A percentile compares a stretch with the other conserved stretches of the same genome.
These are phyloP conservation scores for Roridomyces roridus DNA, from an alignment of 768 basidiomycete species.

Conservation along the genomic window DNA sequence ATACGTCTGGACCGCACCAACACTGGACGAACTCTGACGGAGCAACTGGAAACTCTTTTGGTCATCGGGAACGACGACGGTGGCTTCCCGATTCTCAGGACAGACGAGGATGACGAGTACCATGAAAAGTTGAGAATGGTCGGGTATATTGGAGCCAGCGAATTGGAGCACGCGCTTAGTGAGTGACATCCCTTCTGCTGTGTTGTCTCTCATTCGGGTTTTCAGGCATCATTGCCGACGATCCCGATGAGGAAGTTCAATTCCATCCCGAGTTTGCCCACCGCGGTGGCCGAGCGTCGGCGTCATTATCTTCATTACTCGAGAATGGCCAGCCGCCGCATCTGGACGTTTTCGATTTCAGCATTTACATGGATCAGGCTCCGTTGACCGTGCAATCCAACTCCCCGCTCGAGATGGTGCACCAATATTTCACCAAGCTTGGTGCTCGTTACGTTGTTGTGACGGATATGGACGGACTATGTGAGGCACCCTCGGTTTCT, in stretches of 20 bases:
- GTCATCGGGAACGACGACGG: constrained; percentile 71
- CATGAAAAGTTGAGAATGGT: constrained; percentile 68
- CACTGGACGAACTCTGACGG: constrained; percentile 77
- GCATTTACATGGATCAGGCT: constrained; percentile 91
- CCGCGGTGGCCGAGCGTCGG: constrained; percentile 44
- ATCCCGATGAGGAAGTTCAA: constrained; percentile 67
- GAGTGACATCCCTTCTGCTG: constrained; percentile 31
- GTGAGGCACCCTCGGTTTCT: constrained; percentile 46
- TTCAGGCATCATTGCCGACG: constrained; percentile 76
- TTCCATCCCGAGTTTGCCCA: constrained; percentile 61
- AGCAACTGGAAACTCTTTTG: constrained; percentile 67
- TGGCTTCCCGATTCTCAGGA: constrained; percentile 86
- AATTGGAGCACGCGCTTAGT: constrained; percentile 94
- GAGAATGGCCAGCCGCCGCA: constrained; percentile 42
- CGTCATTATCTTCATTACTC: constrained; percentile 67
- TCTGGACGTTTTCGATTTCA: constrained; percentile 77
- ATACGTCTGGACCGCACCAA: constrained; percentile 78
- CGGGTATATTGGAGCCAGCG: constrained; percentile 91
- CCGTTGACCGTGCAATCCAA: constrained; percentile 86
- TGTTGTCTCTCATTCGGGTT: not conserved
- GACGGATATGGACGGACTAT: constrained; percentile 81
- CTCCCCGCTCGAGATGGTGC: constrained; percentile 89
- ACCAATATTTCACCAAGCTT: constrained; percentile 93
- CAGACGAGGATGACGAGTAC: constrained; percentile 37
- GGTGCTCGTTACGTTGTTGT: constrained; percentile 92